A percentile compares a stretch with the other conserved stretches of the same genome.
Evolutionary conservation across 225 moss, liverwort and hornwort species (phyloP).

Genomic region (Straminergon stramineum): DNA sequence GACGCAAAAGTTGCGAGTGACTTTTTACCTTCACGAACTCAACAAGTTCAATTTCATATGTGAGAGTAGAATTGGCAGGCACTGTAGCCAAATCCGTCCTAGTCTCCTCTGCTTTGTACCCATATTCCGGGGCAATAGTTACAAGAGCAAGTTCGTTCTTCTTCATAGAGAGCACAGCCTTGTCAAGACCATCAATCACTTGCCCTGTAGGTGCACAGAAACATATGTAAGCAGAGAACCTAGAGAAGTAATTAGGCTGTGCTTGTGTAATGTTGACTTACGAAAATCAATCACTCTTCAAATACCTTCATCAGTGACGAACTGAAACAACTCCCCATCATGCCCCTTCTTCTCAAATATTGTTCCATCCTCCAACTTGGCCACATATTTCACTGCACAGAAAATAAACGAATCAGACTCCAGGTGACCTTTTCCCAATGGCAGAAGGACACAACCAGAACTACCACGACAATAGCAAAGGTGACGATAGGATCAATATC

Average conservation of each 20-base stretch:
- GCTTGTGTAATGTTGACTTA: neutral
- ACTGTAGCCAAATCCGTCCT: constrained; percentile 63
- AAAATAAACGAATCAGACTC: neutral
- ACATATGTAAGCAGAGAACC: neutral
- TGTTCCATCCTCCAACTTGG: constrained; percentile 56
- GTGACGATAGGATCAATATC: neutral
- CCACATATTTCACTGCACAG: constrained; percentile 73
- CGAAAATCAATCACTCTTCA: neutral
- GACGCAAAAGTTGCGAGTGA: neutral
- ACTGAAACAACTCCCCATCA: constrained; percentile 62
- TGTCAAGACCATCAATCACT: constrained; percentile 79
- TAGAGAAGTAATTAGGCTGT: neutral
- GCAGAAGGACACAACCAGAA: neutral
- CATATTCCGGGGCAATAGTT: constrained; percentile 64
- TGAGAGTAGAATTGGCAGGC: constrained; percentile 62
- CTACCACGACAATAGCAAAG: neutral
- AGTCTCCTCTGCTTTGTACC: constrained; percentile 42
- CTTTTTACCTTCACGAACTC: constrained; percentile 62
- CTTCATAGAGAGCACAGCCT: constrained; percentile 74
- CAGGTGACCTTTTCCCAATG: neutral
- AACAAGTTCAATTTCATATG: constrained; percentile 75
- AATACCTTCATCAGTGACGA: constrained; percentile 86
- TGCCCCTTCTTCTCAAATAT: constrained; percentile 75
- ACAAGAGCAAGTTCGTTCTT: constrained; percentile 63
- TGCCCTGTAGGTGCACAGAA: constrained; percentile 32